Percentiles rank a stretch among this genome's conserved stretches.
Evolutionary conservation across 352 stramenopile species (phyloP).

Genomic region (Phytophthora brassicae): DNA sequence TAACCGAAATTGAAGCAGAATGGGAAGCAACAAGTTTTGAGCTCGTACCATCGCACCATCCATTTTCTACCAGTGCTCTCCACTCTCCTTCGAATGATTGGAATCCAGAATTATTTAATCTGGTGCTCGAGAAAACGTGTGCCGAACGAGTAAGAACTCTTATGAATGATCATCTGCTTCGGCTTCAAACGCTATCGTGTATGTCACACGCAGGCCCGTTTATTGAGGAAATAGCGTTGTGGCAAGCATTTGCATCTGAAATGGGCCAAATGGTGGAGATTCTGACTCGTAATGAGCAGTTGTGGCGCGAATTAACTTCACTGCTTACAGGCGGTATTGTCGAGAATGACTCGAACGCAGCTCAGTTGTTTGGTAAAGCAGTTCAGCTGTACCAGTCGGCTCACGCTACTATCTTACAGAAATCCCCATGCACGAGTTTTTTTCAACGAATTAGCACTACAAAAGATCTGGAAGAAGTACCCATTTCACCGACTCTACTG

Average conservation of each 20-base stretch:
- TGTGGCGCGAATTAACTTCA: constrained; percentile 52
- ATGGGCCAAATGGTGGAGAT: constrained; percentile 41
- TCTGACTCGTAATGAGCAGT: constrained; percentile 39
- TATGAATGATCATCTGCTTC: constrained; percentile 61
- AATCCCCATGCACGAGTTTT: constrained; percentile 41
- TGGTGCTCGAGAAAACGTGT: constrained; percentile 37
- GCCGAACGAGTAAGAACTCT: constrained; percentile 50
- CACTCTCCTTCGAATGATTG: constrained; percentile 1
- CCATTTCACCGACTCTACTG: background rate
- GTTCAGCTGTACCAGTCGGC: constrained; percentile 42
- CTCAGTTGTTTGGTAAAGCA: constrained; percentile 41
- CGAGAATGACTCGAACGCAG: constrained; percentile 45
- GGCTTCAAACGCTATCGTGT: constrained; percentile 51
- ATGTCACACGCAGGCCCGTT: constrained; percentile 53
- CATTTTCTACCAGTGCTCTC: constrained; percentile 3
- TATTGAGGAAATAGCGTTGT: constrained; percentile 40
- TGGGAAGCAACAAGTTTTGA: constrained; percentile 49
- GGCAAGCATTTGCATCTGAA: constrained; percentile 52
- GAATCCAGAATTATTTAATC: constrained; percentile 3
- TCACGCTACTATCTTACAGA: constrained; percentile 27
- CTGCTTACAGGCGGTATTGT: constrained; percentile 57
- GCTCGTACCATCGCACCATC: constrained; percentile 39
- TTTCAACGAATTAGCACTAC: constrained; percentile 16
- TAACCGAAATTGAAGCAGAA: constrained; percentile 48
- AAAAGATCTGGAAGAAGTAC: background rate